These are phyloP conservation scores for Leucocoprinus sp. DNA, from an alignment of 768 basidiomycete genomes.

Conservation along the genomic window DNA sequence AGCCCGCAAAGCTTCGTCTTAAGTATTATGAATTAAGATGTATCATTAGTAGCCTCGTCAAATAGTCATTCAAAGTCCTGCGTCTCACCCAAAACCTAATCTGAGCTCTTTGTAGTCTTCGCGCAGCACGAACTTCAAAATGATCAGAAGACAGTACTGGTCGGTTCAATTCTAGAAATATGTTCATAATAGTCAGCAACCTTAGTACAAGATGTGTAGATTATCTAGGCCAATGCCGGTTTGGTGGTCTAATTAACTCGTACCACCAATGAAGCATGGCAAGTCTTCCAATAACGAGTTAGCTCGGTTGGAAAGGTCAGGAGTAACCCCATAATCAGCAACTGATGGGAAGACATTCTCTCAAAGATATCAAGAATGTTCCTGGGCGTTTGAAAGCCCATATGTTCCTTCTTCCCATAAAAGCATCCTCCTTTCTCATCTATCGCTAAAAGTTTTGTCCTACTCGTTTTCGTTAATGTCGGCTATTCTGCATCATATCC, in stretches of 20 bases:
- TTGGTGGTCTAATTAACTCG: neutral
- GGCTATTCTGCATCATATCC: neutral
- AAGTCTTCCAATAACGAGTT: neutral
- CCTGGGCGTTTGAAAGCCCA: conserved; percentile 7
- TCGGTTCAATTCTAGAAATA: no score
- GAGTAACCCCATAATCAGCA: neutral
- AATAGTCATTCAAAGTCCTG: no score
- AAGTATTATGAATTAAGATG: neutral
- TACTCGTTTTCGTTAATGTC: neutral
- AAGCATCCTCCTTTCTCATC: conserved; percentile 1
- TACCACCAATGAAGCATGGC: neutral
- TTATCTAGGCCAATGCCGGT: neutral
- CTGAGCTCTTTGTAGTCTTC: neutral
- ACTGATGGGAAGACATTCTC: neutral
- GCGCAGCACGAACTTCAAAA: no score
- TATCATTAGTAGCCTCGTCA: neutral
- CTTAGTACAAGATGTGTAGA: neutral
- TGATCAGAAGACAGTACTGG: neutral
- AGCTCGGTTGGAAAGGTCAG: neutral
- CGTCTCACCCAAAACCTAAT: neutral
- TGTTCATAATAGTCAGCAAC: no score
- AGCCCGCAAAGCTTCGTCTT: neutral
- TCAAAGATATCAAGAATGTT: neutral
- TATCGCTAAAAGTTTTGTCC: no score
- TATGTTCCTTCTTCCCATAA: conserved; percentile 5